Conservation (phyloP, 2,329 filamentous ascomycete genomes). For the Calonectria henricotiae region DNA sequence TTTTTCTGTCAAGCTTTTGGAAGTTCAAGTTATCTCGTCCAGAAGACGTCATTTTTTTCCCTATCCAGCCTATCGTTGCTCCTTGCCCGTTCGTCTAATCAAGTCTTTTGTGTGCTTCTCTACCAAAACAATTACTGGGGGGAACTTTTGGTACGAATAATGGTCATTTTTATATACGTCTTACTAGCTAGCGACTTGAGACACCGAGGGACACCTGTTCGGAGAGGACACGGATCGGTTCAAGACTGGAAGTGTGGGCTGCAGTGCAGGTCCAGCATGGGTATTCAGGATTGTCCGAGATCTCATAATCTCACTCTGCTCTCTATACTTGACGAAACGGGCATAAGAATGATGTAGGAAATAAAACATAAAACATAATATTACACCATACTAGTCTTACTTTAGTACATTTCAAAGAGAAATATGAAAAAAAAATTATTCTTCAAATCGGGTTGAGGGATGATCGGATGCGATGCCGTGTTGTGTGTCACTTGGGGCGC, state of each 20-base stretch:
- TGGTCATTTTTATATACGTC: background rate
- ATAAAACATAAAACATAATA: constrained; percentile 3
- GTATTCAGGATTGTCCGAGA: background rate
- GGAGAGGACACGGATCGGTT: background rate
- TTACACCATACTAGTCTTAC: background rate
- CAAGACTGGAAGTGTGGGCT: background rate
- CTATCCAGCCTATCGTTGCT: background rate
- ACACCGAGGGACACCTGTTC: background rate
- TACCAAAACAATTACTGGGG: background rate
- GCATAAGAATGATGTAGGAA: background rate
- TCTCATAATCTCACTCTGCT: background rate
- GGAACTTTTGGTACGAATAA: background rate
- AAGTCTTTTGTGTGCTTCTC: background rate
- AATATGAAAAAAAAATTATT: too few relatives aligned
- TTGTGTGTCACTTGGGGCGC: too few relatives aligned
- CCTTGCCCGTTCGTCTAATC: background rate
- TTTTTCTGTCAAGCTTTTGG: constrained; percentile 41
- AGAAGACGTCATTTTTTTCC: constrained; percentile 10
- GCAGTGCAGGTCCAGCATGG: background rate
- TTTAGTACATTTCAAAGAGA: background rate
- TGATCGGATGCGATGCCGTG: too few relatives aligned
- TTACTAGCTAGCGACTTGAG: background rate
- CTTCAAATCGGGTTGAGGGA: too few relatives aligned
- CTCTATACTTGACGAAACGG: background rate
- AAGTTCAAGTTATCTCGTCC: constrained; percentile 42